A percentile compares a stretch with the other conserved stretches of the same genome.
Evolutionary conservation across 306 rosid species (phyloP).

Genomic region (Quercus engelmannii): DNA sequence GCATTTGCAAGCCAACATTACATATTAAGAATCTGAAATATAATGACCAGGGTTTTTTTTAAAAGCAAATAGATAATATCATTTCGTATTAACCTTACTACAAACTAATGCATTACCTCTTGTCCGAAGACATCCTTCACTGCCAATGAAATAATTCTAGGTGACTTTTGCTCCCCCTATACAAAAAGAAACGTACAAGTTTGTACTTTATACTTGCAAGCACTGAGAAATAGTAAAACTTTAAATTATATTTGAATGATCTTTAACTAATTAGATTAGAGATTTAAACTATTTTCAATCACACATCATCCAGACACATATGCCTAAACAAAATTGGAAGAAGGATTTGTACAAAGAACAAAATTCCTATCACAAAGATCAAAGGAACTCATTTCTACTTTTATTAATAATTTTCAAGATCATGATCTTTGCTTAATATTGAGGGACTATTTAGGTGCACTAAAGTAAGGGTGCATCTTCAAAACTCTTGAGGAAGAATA

Average conservation of each 20-base stretch:
- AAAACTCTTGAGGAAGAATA: neutral
- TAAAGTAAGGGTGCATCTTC: neutral
- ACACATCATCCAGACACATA: neutral
- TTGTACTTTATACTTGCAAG: slow-evolving; percentile 2
- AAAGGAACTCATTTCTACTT: neutral
- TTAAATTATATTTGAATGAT: neutral
- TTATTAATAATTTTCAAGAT: neutral
- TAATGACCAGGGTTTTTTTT: slow-evolving; percentile 13
- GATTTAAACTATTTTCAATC: neutral
- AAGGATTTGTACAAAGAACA: neutral
- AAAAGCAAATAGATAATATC: neutral
- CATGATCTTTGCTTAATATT: neutral
- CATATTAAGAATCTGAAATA: slow-evolving; percentile 36
- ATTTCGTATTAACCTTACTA: neutral
- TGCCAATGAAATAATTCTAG: slow-evolving; percentile 83
- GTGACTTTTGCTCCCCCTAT: slow-evolving; percentile 92
- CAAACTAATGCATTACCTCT: slow-evolving; percentile 48
- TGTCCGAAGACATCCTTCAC: slow-evolving; percentile 89
- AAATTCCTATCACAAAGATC: neutral
- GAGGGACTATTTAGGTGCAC: neutral
- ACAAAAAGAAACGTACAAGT: slow-evolving; percentile 12
- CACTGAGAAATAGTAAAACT: neutral
- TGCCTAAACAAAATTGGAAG: neutral
- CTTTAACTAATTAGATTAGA: neutral
- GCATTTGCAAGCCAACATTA: neutral